These are phyloP conservation scores for Lyophyllum decastes DNA, from an alignment of 768 basidiomycete genomes.

Conservation along the genomic window DNA sequence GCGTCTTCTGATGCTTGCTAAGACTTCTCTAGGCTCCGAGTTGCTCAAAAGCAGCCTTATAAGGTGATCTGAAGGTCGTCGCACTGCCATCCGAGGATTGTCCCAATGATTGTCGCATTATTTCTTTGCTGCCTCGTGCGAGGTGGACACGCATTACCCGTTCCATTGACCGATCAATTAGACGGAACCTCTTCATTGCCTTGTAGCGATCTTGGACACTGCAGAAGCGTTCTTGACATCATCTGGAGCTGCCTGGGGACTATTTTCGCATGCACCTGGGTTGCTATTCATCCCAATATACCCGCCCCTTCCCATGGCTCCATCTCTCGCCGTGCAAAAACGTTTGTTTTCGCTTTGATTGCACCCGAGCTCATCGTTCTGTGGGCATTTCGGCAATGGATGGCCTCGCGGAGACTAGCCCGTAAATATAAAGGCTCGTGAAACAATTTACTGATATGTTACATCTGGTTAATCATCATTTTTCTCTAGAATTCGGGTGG, in stretches of 20 bases:
- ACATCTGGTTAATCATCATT: background rate
- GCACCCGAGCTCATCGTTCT: constrained; percentile 22
- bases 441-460: background rate
- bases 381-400: constrained; percentile 22
- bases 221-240: constrained; percentile 18
- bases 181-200: no score
- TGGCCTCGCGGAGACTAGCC: constrained; percentile 17
- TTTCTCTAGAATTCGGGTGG: background rate
- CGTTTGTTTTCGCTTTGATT: constrained; percentile 19
- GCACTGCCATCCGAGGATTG: no score
- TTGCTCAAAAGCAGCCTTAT: no score
- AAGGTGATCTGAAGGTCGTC: no score
- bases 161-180: background rate
- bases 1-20: no score
- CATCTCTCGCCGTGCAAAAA: constrained; percentile 3
- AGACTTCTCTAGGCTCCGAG: no score
- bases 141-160: background rate
- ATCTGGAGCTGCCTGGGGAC: constrained; percentile 25
- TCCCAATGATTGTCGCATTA: background rate
- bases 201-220: background rate
- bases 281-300: constrained; percentile 27
- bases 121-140: background rate
- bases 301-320: constrained; percentile 2
- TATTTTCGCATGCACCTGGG: constrained; percentile 25
- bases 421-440: constrained; percentile 1